Conservation (phyloP, 345 rosid species). For the Toxicodendron radicans region DNA sequence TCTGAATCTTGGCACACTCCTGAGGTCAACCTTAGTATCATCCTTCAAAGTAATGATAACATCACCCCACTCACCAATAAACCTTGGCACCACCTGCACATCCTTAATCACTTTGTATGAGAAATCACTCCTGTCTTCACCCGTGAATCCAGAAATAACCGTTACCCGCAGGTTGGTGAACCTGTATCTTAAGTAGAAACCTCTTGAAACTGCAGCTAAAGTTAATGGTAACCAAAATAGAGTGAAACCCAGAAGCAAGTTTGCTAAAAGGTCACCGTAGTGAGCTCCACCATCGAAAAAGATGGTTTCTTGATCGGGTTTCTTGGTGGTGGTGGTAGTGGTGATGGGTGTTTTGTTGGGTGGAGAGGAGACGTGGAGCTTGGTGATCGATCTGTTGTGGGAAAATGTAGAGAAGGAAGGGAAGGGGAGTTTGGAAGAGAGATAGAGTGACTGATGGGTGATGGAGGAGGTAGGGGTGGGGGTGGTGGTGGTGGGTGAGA, state of each 20-base stretch:
- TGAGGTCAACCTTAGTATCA: conserved; percentile 78
- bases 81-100: conserved; percentile 89
- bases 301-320: conserved; percentile 58
- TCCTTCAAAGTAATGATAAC: conserved; percentile 72
- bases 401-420: conserved; percentile 14
- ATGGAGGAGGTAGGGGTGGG: conserved; percentile 22
- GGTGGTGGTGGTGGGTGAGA: conserved; percentile 25
- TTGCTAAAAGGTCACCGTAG: conserved; percentile 84
- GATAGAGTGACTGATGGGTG: conserved; percentile 20
- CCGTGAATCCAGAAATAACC: conserved; percentile 83
- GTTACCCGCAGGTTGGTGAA: conserved; percentile 92
- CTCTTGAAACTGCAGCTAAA: conserved; percentile 85
- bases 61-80: conserved; percentile 96
- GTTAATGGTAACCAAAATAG: conserved; percentile 91
- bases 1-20: conserved; percentile 91
- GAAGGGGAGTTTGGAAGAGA: conserved; percentile 25
- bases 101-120: conserved; percentile 85
- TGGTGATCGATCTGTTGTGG: conserved; percentile 32
- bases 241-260: conserved; percentile 78
- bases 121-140: conserved; percentile 85
- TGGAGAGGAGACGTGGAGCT: conserved; percentile 53
- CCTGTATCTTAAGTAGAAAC: conserved; percentile 79
- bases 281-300: conserved; percentile 95
- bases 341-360: conserved; percentile 39
- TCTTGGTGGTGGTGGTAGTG: conserved; percentile 21